Evolutionary conservation across 192 early-diverging fungal species (phyloP).

Genomic region (Umbelopsis sp.): DNA sequence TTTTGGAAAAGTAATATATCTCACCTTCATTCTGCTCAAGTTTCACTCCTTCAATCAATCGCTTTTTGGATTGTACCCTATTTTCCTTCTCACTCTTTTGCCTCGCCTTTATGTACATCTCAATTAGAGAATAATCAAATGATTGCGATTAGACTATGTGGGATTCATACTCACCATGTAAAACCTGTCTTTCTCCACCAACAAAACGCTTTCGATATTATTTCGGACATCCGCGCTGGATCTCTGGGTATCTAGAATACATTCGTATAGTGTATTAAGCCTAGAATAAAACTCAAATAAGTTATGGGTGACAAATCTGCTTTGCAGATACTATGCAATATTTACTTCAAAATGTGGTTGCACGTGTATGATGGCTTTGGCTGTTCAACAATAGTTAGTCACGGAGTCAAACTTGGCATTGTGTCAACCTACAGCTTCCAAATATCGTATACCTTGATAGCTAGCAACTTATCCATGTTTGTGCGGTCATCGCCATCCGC

Average conservation of each 20-base stretch:
- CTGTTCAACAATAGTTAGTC: not conserved
- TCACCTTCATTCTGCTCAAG: not conserved
- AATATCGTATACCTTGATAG: not conserved
- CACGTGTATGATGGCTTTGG: slow-evolving; percentile 56
- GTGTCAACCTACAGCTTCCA: too few relatives aligned
- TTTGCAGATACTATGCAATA: not conserved
- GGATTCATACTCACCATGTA: not conserved
- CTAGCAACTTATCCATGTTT: not conserved
- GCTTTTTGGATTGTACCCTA: slow-evolving; percentile 8
- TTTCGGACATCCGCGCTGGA: slow-evolving; percentile 30
- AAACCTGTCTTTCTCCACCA: slow-evolving; percentile 13
- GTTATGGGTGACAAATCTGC: too few relatives aligned
- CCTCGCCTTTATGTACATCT: not conserved
- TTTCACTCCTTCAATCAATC: not conserved
- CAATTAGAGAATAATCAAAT: too few relatives aligned
- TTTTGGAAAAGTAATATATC: not conserved
- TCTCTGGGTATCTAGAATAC: slow-evolving; percentile 36
- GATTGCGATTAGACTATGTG: too few relatives aligned
- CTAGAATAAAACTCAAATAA: not conserved
- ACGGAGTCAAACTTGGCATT: not conserved
- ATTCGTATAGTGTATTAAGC: slow-evolving; percentile 36
- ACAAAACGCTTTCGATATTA: slow-evolving; percentile 23
- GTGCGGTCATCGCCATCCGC: not conserved
- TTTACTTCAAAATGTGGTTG: slow-evolving; percentile 46
- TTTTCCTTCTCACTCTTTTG: slow-evolving; percentile 7